Evolutionary conservation across 768 basidiomycete genomes (phyloP), one percentile per base, ranked within the genome.

Genomic region (Mycena galopus): DNA sequence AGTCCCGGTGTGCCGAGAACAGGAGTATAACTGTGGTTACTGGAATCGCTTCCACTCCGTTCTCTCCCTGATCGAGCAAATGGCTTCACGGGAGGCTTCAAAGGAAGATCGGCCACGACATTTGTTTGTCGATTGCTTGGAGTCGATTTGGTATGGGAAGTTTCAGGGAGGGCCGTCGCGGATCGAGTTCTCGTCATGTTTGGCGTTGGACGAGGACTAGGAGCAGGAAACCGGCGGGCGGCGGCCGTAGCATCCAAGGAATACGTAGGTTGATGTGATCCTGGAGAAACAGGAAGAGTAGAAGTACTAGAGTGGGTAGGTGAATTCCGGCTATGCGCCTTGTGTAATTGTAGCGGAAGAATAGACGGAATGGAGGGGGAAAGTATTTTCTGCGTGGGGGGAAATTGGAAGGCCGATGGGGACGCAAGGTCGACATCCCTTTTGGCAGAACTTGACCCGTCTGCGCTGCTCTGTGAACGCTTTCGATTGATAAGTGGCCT

Each of bases 191-290:
- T 82, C 42, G 81, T 76, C 56, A 87, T 81, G 2, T 84, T 80
- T 33, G 84, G 81, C 11, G 80, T 68, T 30, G 81, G 65, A 23
- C 77, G 73, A 30, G 76, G 74, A 67, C 70, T 78, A 25, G 75
- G 76, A 16, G 72, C 62, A 37, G 76, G 73, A 29, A 74, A 72
- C 35, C 79, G 81, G 51, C 78, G 76, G 29, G 78, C 35, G 23
- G 84, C 80, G 30, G 81, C 79, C 9, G 85, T 79, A 0, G 82
- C 84, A 77, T 92, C 91, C 25, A 91, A 79, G 0, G 91, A 92
- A 74, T 85, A 85, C 17, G 90, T 88, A 42, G 89, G 85, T 72
- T 88, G 91, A 78, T 90, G 90, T n/a, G 82, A 75, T 65, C 75
- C 81, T 23, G 82, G 80, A 7, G 82, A 82, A 50, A 72, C 67